These are phyloP conservation scores for Rhizoctonia solani DNA, from an alignment of 1,284 basidiomycete genomes.

Conservation along the genomic window DNA sequence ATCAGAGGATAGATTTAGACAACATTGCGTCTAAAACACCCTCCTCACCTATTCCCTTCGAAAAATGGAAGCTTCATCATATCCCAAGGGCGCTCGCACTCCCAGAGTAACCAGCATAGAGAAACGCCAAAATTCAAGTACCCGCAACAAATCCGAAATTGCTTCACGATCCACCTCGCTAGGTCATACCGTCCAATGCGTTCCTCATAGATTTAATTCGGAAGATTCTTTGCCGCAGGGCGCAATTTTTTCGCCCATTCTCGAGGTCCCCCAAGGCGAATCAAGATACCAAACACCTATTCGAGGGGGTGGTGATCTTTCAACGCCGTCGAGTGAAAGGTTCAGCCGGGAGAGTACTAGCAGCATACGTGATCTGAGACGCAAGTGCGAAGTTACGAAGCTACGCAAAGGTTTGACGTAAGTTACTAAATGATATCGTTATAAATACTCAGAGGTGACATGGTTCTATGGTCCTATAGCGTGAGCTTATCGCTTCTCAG, in stretches of 20 bases:
- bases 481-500: background rate
- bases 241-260: background rate
- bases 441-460: too few relatives aligned
- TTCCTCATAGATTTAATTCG: too few relatives aligned
- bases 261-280: background rate
- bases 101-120: too few relatives aligned
- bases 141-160: too few relatives aligned
- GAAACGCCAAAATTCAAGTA: too few relatives aligned
- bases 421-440: background rate
- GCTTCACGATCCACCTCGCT: too few relatives aligned
- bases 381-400: background rate
- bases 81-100: too few relatives aligned
- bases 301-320: conserved; percentile 1
- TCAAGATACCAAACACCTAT: background rate
- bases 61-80: too few relatives aligned
- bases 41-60: too few relatives aligned
- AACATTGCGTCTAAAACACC: too few relatives aligned
- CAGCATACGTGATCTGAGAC: background rate
- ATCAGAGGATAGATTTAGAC: too few relatives aligned
- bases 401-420: background rate
- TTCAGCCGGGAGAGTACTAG: background rate
- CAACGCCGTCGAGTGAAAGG: background rate
- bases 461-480: background rate
- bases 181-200: too few relatives aligned
- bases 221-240: background rate